Evolutionary conservation across 75 land plant species (phyloP), one percentile per base, ranked within the genome.

Genomic region (Chamaecyparis obtusa): DNA sequence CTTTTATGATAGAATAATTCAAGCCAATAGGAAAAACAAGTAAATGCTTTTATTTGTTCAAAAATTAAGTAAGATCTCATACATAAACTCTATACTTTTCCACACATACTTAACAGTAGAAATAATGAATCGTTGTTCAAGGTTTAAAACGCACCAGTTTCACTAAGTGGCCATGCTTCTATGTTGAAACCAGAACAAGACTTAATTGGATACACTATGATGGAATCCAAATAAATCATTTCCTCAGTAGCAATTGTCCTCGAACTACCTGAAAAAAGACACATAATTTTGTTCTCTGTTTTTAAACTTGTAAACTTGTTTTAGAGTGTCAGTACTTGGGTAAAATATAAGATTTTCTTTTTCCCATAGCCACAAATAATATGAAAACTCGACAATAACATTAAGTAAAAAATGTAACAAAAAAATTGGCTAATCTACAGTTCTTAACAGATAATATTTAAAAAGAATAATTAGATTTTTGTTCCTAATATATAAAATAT

Each of bases 161-260:
- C 79, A 84, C 92, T 86, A 41, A 97, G 87, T 69, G 99, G 97
- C 99, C 99, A 97, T 35, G 89, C 76, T 0, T 94, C 87, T 32
- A 92, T 92, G 82, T 72, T 93, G 86, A 97, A 97, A 71, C 99
- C 99, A 57, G 89, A 92, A 90, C 99, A 97, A 27, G 99, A 97
- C 88, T 97, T 97, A 79, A 97, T 95, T 60, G 99, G 99, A 84
- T 95, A 97, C 11, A 97, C 86, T 37, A 86, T 88, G 39, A 97
- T 94, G 14, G 95, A 92, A 48, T 95, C 91, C 46, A 97, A 87
- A 56, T 88, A 67, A 14, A 79, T 51, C 14, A 80, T 90, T 85
- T 17, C 1, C 57, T 39, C 85, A n/a, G 43, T 83, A 75, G 60
- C 3, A 84, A 8, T 32, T 35, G 36, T 21, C 78, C 46, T 57